Percentiles rank a stretch among this genome's conserved stretches.
phyloP scores from a whole-genome alignment of 1,284 basidiomycete genomes.

The Naganishia liquefaciens region DNA sequence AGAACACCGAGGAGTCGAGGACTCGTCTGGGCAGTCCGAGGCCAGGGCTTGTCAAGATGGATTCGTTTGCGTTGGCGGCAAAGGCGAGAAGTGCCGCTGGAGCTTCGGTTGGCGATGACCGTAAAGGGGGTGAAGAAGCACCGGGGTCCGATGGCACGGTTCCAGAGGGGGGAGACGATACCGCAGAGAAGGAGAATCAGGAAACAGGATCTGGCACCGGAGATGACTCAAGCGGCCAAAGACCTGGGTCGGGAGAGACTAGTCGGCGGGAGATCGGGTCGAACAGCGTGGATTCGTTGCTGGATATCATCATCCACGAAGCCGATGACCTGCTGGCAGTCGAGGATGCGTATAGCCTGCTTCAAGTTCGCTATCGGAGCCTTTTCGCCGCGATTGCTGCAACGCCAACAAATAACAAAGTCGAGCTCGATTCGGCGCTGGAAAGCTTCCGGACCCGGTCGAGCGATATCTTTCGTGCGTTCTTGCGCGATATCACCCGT shows the following conservation, averaged over 20 bases:
- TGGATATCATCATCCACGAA: constrained; percentile 31
- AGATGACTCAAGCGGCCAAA: not conserved
- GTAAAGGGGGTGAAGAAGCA: no score
- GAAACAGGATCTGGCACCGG: no score
- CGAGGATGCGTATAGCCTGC: constrained; percentile 29
- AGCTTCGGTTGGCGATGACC: no score
- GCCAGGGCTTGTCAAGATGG: constrained; percentile 40
- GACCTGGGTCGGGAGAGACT: not conserved
- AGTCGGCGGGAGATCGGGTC: not conserved
- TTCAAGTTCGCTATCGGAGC: constrained; percentile 19
- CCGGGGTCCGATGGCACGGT: no score
- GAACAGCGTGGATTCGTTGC: constrained; percentile 20
- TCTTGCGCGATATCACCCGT: constrained; percentile 34
- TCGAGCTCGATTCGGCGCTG: constrained; percentile 9
- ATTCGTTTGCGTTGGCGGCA: constrained; percentile 40
- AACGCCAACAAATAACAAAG: not conserved
- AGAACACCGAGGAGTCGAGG: constrained; percentile 50
- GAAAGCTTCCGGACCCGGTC: constrained; percentile 2
- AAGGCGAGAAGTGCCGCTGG: not conserved
- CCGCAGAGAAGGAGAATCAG: no score
- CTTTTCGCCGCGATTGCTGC: constrained; percentile 8
- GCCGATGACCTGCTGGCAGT: constrained; percentile 27
- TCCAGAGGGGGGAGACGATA: no score
- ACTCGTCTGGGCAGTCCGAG: constrained; percentile 38
- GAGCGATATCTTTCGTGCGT: constrained; percentile 29